Conservation (phyloP, 352 stramenopile species). For the Thraustotheca clavata region DNA sequence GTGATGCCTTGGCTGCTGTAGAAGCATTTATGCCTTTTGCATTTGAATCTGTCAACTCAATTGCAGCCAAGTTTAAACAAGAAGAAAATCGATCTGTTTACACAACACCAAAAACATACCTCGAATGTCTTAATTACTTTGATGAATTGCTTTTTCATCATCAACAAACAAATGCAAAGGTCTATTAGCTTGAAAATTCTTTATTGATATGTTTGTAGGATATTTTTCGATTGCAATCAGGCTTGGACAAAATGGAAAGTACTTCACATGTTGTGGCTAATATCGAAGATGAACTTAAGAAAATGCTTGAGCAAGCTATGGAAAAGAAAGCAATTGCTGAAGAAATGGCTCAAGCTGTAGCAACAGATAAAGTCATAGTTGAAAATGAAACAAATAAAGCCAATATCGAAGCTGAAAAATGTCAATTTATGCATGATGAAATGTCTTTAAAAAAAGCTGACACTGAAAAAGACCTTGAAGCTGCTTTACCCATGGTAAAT, state of each 20-base stretch:
- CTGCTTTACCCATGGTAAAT: conserved; percentile 56
- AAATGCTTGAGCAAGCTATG: conserved; percentile 86
- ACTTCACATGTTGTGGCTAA: conserved; percentile 85
- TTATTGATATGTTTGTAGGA: conserved; percentile 39
- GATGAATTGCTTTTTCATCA: conserved; percentile 64
- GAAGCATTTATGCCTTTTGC: conserved; percentile 90
- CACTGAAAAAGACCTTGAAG: conserved; percentile 61
- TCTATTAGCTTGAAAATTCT: neutral
- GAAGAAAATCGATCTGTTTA: conserved; percentile 85
- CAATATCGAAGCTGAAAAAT: conserved; percentile 86
- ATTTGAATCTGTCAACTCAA: conserved; percentile 87
- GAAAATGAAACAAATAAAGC: conserved; percentile 88
- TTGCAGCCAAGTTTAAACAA: conserved; percentile 69
- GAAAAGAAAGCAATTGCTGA: conserved; percentile 90
- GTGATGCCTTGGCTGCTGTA: conserved; percentile 56
- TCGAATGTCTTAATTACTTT: conserved; percentile 88
- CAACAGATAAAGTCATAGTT: conserved; percentile 88
- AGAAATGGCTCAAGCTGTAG: conserved; percentile 86
- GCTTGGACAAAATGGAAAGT: conserved; percentile 84
- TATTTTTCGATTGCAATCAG: conserved; percentile 78
- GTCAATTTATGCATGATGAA: conserved; percentile 88
- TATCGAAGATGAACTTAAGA: conserved; percentile 89
- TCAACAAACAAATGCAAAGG: conserved; percentile 40
- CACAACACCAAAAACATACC: conserved; percentile 89
- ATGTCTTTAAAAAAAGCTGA: conserved; percentile 84